Evolutionary conservation across 176 grass and related monocot species (phyloP), one percentile per base, ranked within the genome.

Genomic region (Avena eriantha): DNA sequence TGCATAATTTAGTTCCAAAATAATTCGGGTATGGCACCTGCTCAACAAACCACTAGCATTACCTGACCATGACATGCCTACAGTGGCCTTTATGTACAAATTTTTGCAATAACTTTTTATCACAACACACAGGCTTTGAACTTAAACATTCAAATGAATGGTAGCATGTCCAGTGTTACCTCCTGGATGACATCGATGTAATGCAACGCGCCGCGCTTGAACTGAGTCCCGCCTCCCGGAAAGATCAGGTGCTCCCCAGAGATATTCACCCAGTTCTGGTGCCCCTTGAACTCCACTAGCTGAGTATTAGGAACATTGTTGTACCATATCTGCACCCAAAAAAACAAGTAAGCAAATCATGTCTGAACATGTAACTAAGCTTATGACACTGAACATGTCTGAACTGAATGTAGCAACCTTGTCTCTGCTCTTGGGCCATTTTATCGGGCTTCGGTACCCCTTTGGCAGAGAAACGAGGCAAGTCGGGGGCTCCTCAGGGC

Each of bases 191-290:
- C 85, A 82, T 97, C 95, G 56, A 97, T 95, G 87, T 97, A 95
- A 73, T 90, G 93, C 36, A 91, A 59, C 35, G 91, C 95, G 35
- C 93, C 95, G 68, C 88, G 79, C 61, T 95, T 97, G 89, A 97
- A 95, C 46, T 97, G 95, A 60, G 95, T 97, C 45, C 95, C 95
- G 8, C 93, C 95, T 67, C 95, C 93, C 0, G 93, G 93, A 50
- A 97, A 97, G 13, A 59, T 86, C 8, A 97, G 90, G 53, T 91
- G 84, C 36, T 95, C 95, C 47, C 95, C 95, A 17, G 93, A 90
- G 56, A 95, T 85, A 58, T 95, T 95, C 16, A 95, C 63, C 95
- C 95, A 95, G 69, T 97, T 97, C 65, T 97, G 95, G 66, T 95
- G 95, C 16, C 95, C 93, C 90, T 97, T 97, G 82, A 91, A 90